Evolutionary conservation across 2,329 filamentous ascomycete species (phyloP).

Genomic region (Aspergillus sergii): DNA sequence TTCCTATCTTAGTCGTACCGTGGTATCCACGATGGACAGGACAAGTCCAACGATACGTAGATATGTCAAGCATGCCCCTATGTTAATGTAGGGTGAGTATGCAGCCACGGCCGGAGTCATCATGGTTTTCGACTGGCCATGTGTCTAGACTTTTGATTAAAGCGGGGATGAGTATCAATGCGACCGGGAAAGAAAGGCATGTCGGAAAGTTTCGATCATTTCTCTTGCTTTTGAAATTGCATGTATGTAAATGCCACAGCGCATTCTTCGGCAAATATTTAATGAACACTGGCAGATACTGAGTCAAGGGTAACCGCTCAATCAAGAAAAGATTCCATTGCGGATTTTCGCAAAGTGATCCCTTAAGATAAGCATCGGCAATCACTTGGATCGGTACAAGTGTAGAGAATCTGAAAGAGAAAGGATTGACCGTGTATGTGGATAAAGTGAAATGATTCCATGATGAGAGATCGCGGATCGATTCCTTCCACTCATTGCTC

Average conservation of each 20-base stretch:
- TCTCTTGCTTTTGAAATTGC: not conserved
- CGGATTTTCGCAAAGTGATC: not conserved
- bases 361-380: constrained; percentile 1
- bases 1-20: not conserved
- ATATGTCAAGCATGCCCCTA: not conserved
- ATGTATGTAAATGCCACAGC: not conserved
- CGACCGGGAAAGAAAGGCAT: not conserved
- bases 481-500: not conserved
- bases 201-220: not conserved
- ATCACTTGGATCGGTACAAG: not conserved
- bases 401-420: not conserved
- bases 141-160: constrained; percentile 1
- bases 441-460: not conserved
- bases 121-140: constrained; percentile 3
- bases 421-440: not conserved
- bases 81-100: not conserved
- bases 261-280: not conserved
- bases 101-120: constrained; percentile 1
- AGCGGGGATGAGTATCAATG: constrained; percentile 5
- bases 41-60: not conserved
- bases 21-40: not conserved
- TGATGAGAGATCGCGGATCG: not conserved
- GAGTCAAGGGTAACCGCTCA: not conserved
- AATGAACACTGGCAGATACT: not conserved
- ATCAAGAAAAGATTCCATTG: not conserved